These are phyloP conservation scores for Botrytis byssoidea DNA, from an alignment of 2,329 filamentous ascomycete species.

Conservation along the genomic window DNA sequence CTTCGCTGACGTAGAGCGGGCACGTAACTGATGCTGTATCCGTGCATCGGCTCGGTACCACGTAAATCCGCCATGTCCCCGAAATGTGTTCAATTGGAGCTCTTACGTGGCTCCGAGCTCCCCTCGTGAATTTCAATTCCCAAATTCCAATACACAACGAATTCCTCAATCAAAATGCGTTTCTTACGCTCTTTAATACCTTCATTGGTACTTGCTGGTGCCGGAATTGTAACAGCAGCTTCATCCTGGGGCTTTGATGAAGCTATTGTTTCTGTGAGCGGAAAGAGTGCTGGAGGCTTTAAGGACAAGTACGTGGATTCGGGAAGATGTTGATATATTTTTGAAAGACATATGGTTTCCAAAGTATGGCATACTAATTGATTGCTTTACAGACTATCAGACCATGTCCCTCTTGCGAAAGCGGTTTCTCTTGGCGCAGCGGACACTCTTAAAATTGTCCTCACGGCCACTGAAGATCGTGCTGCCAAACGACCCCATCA, in stretches of 20 bases:
- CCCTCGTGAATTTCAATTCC: conserved; percentile 12
- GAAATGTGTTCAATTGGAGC: conserved; percentile 22
- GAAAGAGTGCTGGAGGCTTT: conserved; percentile 54
- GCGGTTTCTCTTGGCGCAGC: conserved; percentile 62
- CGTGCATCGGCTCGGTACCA: conserved; percentile 1
- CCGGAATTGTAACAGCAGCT: conserved; percentile 44
- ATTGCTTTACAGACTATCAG: conserved; percentile 31
- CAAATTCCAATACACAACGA: background rate
- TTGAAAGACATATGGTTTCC: background rate
- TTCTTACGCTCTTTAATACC: conserved; percentile 44
- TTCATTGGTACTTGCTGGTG: conserved; percentile 44
- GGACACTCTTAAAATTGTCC: conserved; percentile 76
- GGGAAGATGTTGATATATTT: background rate
- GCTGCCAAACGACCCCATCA: conserved; percentile 86
- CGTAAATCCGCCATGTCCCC: background rate
- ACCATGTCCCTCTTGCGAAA: conserved; percentile 49
- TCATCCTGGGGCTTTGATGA: conserved; percentile 72
- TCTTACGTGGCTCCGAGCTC: conserved; percentile 23
- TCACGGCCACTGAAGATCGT: conserved; percentile 78
- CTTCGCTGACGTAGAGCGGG: background rate
- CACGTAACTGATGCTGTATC: background rate
- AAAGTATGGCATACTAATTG: background rate
- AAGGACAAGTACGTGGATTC: conserved; percentile 62
- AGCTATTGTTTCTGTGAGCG: conserved; percentile 62
- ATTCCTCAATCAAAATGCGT: conserved; percentile 40